Base-by-base conservation (phyloP, 1,139 yeast species). In the Cylindricascospora bacillispora region DNA sequence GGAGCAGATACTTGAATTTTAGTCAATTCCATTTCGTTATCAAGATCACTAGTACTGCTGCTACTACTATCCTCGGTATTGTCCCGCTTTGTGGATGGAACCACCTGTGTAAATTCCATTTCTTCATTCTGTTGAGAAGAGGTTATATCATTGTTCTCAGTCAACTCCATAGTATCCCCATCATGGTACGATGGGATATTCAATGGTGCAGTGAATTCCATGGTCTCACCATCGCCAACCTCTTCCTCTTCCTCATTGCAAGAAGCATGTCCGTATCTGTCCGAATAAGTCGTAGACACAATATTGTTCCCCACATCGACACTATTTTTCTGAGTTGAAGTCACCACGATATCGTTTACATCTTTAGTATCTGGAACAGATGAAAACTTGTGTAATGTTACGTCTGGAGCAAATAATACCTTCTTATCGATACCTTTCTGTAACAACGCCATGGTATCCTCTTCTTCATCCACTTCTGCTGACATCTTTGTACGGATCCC, bases 381-480 rank as follows among this genome's bases (percentile, higher is more conserved):
- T 37, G 69, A 73, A 33, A 76, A 70, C 42, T 73, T 74, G 49
- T 76, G 83, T 22, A 77, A 55, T 0, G 83, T 76, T 0, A 76
- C 85, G 43, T 76, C 85, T 1, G 82, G 82, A 2, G 83, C 82
- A 58, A 77, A 77, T 1, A 82, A 74, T 0, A 77, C 85, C 22
- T 85, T 53, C 40, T 85, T 56, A 23, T 36, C 41, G 2, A 30
- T 30, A 29, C 37, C 45, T 5, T 22, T 27, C 16, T 39, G 43
- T 20, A 40, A 26, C 14, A 22, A 23, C 4, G 41, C 17, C 2
- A 47, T 39, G 24, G 21, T 18, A 18, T 18, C 10, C 10, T 10
- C 21, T 10, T 18, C 21, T 18, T 10, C 21, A 10, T 10, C 21
- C 9, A 10, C 21, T 7, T 18, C 21, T 18, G 7, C 21, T 18